Evolutionary conservation across 495 filamentous ascomycete genomes (phyloP), one percentile per base, ranked within the genome.

Genomic region (Cercophora sp.): DNA sequence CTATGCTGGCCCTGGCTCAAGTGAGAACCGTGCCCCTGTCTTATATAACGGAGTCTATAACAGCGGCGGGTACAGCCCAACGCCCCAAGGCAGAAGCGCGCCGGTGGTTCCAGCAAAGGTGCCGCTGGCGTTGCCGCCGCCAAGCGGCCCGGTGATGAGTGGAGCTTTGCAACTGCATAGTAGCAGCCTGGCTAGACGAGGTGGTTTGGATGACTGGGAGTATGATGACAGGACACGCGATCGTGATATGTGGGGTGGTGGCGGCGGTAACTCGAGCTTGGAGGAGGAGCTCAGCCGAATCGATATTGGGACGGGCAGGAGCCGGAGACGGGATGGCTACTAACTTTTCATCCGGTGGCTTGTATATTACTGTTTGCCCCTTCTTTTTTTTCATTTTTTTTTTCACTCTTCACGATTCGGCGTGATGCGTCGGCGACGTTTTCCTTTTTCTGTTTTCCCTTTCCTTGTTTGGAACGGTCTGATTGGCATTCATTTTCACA

Each of bases 251-350:
- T 58, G 69, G 19, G 51, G 64, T 51, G n/a, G n/a, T n/a, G 48
- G 64, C 51, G 63, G 66, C 29, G 70, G 69, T 34, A 70, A 68
- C 68, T 65, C 82, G 63, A 67, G 87, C 8, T 68, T 96, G 48
- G 86, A 88, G 62, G 80, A 89, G 50, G 90, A 96, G 69, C 76
- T 96, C 68, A 82, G 79, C 54, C 81, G 75, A 24, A 95, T 96
- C 56, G 88, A 96, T 69, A 86, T 96, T 53, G 89, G 89, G 20
- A 69, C 69, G n/a, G 78, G 77, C 3, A 57, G 74, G 50, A 61
- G 57, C 23, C 49, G 59, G 44, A 54, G n/a, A n/a, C n/a, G 60
- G 32, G 13, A 46, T 5, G 37, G 52, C 26, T 55, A 48, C 26
- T 55, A 24, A 55, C n/a, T n/a, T n/a, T n/a, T n/a, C n/a, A n/a